Percentiles rank a stretch among this genome's conserved stretches.
Evolutionary conservation across 306 rosid genomes (phyloP).

Genomic region (Vigna mungo): DNA sequence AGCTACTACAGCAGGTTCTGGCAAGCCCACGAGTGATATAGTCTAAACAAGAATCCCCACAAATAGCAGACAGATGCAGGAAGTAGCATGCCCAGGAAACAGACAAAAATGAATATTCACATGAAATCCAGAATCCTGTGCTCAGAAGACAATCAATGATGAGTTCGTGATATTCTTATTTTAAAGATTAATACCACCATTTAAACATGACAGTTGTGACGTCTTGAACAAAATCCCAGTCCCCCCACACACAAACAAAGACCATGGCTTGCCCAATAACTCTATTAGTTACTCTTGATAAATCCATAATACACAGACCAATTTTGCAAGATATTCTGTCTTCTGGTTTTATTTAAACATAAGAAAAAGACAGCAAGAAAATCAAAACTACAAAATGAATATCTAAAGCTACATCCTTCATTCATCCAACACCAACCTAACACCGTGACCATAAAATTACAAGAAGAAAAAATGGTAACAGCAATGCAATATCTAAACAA

Average conservation of each 20-base stretch:
- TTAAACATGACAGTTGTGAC: background rate
- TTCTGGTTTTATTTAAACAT: conserved; percentile 4
- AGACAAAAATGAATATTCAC: background rate
- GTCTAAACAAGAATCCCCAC: background rate
- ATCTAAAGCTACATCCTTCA: conserved; percentile 9
- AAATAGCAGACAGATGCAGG: background rate
- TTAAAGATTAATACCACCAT: background rate
- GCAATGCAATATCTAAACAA: conserved; percentile 13
- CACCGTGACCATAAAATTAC: conserved; percentile 7
- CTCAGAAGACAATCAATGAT: too few species aligned
- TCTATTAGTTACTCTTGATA: background rate
- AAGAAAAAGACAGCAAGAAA: background rate
- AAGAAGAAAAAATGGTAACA: background rate
- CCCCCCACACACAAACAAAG: background rate
- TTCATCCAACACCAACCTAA: conserved; percentile 31
- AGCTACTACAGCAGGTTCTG: too few species aligned
- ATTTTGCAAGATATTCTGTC: background rate
- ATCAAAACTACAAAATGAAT: background rate
- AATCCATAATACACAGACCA: conserved; percentile 12
- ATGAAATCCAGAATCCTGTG: background rate
- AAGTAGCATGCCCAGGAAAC: background rate
- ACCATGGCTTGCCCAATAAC: background rate
- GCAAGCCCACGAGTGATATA: too few species aligned
- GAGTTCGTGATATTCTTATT: background rate
- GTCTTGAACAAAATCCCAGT: background rate